Base-by-base conservation (phyloP, 164 flowering plant genomes). In the Aristolochia californica region DNA sequence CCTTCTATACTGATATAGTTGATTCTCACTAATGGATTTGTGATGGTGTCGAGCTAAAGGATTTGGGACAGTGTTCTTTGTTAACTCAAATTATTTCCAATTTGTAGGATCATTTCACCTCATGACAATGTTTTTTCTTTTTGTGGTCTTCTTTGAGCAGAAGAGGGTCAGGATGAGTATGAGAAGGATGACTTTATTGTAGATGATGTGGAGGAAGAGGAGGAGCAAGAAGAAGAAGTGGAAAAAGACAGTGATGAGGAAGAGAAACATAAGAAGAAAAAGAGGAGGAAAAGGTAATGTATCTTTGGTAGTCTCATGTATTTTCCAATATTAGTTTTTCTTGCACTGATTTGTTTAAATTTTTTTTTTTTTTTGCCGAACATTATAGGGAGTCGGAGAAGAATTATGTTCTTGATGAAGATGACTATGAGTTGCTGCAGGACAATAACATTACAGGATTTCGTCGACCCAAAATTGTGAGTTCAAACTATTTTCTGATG, bases 141-240 rank as follows among this genome's bases (percentile, higher is more conserved):
- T 16, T 14, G 20, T 27, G 20, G 8, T 27, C 21, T 56, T 28
- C 2, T 47, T 53, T 28, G 5, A 34, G 7, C 21, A 83, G 89
- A 83, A 60, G 93, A 82, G 58, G 96, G 96, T 11, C 83, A 79
- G 45, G 96, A 93, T 78, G 91, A 84, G 24, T 93, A 80, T 54
- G 99, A 93, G 78, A 80, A 89, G 51, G 99, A 93, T 78, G 99
- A 84, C 13, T 93, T 93, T 60, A 87, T 93, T 53, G 97, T 93
- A 0, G 95, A 87, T 65, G 99, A 86, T 69, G 78, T 68, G n/a
- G 96, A 88, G 2, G 97, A 89, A 57, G 94, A 79, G 53, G 83
- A 84, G 26, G 84, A 74, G 13, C 71, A 68, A 18, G 63, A 61
- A 8, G 84, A 72, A 12, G 85, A 80, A 48, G 88, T 77, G 47